Percentiles rank a stretch among this genome's conserved stretches.
Conservation (phyloP, 306 rosid species). For the Boehmeria nivea region DNA sequence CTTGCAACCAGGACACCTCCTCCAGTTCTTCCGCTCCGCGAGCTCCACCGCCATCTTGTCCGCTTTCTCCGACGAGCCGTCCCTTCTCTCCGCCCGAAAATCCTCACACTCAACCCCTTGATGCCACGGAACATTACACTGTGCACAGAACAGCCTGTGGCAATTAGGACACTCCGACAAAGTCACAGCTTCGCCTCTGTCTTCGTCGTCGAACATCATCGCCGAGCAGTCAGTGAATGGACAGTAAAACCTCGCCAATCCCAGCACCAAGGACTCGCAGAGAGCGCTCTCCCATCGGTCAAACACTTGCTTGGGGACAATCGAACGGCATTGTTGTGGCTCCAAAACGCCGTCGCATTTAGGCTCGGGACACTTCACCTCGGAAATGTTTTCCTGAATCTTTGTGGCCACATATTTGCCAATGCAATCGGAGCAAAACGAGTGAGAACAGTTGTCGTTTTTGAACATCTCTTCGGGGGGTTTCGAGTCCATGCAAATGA, state of each 20-base stretch:
- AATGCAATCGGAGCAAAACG: neutral
- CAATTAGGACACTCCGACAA: slow-evolving; percentile 44
- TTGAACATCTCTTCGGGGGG: neutral
- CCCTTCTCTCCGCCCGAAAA: no score
- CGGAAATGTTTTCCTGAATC: neutral
- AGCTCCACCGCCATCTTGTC: slow-evolving; percentile 25
- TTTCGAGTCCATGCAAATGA: neutral
- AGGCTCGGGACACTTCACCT: neutral
- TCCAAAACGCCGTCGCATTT: slow-evolving; percentile 7
- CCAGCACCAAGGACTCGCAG: slow-evolving; percentile 20
- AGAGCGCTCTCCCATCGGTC: slow-evolving; percentile 38
- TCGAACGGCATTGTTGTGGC: slow-evolving; percentile 23
- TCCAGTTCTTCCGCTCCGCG: slow-evolving; percentile 38
- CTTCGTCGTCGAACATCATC: slow-evolving; percentile 13
- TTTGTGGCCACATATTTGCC: neutral
- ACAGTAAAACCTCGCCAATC: slow-evolving; percentile 28
- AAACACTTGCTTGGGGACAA: slow-evolving; percentile 26
- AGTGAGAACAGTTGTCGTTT: neutral
- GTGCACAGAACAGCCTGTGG: slow-evolving; percentile 49
- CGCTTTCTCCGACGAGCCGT: slow-evolving; percentile 22
- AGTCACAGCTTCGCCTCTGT: neutral
- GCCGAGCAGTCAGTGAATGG: slow-evolving; percentile 52
- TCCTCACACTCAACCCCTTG: neutral
- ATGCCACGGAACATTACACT: slow-evolving; percentile 58
- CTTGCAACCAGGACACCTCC: slow-evolving; percentile 47